Evolutionary conservation across 1,139 yeast species (phyloP).

Genomic region (Yamadazyma friedrichii): DNA sequence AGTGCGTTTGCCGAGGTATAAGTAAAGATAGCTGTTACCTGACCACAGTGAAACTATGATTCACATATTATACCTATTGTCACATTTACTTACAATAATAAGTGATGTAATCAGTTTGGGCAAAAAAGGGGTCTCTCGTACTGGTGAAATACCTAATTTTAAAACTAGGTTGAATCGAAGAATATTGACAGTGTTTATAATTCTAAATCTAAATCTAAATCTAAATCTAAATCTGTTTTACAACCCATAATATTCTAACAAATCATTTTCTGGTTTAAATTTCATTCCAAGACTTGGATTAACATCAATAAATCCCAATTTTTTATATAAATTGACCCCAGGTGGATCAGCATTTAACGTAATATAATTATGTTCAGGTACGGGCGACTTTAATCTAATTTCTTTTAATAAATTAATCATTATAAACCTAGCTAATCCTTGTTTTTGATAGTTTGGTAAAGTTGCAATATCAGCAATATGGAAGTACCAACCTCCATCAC

Average conservation of each 20-base stretch:
- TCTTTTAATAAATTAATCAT: conserved; percentile 3
- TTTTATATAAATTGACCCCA: conserved; percentile 7
- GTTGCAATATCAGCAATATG: conserved; percentile 10
- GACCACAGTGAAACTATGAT: too few relatives aligned
- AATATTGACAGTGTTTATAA: background rate
- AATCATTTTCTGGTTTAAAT: background rate
- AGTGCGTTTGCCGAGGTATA: too few relatives aligned
- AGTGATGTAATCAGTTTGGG: too few relatives aligned
- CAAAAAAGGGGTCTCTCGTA: too few relatives aligned
- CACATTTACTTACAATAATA: too few relatives aligned
- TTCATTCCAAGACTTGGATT: conserved; percentile 2
- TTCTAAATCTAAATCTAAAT: too few relatives aligned
- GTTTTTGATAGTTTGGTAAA: conserved; percentile 7
- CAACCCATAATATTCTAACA: too few relatives aligned
- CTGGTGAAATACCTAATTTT: too few relatives aligned
- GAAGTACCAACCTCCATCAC: conserved; percentile 10
- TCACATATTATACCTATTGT: too few relatives aligned
- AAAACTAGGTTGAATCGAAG: too few relatives aligned
- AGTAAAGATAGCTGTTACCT: too few relatives aligned
- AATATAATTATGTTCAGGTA: conserved; percentile 4
- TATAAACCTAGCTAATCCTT: conserved; percentile 5
- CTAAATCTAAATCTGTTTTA: too few relatives aligned
- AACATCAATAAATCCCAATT: conserved; percentile 5
- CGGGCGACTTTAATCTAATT: conserved; percentile 1
- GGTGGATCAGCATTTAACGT: conserved; percentile 9